Evolutionary conservation across 345 rosid species (phyloP).

Genomic region (Ceriops zippeliana): DNA sequence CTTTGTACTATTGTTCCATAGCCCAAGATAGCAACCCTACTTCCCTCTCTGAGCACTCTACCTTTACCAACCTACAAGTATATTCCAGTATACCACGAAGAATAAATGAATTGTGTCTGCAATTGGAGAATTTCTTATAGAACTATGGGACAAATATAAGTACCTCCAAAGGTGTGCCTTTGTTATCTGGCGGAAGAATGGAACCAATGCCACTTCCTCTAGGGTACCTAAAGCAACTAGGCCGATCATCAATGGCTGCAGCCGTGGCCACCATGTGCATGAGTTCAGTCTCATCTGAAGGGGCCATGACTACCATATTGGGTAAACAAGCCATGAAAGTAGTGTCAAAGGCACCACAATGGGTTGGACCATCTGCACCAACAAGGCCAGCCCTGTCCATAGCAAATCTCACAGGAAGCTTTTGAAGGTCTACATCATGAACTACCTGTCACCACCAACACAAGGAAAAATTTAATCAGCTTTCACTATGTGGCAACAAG

Average conservation of each 20-base stretch:
- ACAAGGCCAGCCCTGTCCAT: slow-evolving; percentile 49
- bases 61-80: slow-evolving; percentile 41
- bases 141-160: neutral
- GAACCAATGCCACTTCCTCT: slow-evolving; percentile 52
- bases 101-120: neutral
- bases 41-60: slow-evolving; percentile 41
- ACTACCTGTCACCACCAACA: slow-evolving; percentile 27
- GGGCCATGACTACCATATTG: slow-evolving; percentile 63
- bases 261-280: slow-evolving; percentile 59
- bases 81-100: neutral
- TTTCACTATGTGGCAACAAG: too few species aligned
- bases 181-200: slow-evolving; percentile 36
- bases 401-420: slow-evolving; percentile 51
- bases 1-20: slow-evolving; percentile 42
- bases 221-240: slow-evolving; percentile 49
- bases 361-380: slow-evolving; percentile 59
- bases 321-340: slow-evolving; percentile 57
- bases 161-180: slow-evolving; percentile 48
- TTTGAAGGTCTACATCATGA: slow-evolving; percentile 58
- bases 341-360: slow-evolving; percentile 50
- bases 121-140: neutral
- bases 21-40: slow-evolving; percentile 42
- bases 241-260: slow-evolving; percentile 47
- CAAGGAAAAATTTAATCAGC: neutral
- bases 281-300: slow-evolving; percentile 49